A percentile compares a stretch with the other conserved stretches of the same genome.
Evolutionary conservation across 192 early-diverging fungal species (phyloP).

Genomic region (Podila epicladia): DNA sequence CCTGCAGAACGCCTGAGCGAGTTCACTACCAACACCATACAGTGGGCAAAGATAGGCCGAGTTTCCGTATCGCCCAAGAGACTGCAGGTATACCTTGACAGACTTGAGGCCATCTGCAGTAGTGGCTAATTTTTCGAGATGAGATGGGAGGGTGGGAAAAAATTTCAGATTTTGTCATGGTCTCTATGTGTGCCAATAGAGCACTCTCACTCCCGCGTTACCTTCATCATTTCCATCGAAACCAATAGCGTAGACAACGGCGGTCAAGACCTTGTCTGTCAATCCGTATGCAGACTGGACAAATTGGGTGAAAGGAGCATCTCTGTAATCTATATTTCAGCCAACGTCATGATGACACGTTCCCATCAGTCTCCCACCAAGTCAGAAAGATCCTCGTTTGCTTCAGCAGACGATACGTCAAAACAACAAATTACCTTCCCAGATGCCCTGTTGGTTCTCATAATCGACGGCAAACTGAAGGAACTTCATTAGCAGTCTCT

Average conservation of each 20-base stretch:
- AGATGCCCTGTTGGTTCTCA: constrained; percentile 46
- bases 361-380: no score
- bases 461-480: constrained; percentile 71
- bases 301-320: constrained; percentile 53
- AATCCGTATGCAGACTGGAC: constrained; percentile 67
- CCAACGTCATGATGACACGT: no score
- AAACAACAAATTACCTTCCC: constrained; percentile 27
- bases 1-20: constrained; percentile 92
- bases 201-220: constrained; percentile 2
- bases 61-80: constrained; percentile 87
- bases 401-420: no score
- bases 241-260: constrained; percentile 73
- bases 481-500: constrained; percentile 92
- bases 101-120: constrained; percentile 73
- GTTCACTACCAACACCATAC: constrained; percentile 91
- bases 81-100: constrained; percentile 73
- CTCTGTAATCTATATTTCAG: constrained; percentile 48
- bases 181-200: no score
- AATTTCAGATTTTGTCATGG: constrained; percentile 4
- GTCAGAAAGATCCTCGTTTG: no score
- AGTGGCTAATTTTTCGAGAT: constrained; percentile 38
- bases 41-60: constrained; percentile 84
- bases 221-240: constrained; percentile 53
- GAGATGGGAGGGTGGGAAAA: background rate
- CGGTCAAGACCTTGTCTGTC: constrained; percentile 66